Percentiles rank a stretch among this genome's conserved stretches.
These are phyloP conservation scores for Aotearoamyces nothofagi DNA, from an alignment of 2,329 filamentous ascomycete species.

Conservation along the genomic window DNA sequence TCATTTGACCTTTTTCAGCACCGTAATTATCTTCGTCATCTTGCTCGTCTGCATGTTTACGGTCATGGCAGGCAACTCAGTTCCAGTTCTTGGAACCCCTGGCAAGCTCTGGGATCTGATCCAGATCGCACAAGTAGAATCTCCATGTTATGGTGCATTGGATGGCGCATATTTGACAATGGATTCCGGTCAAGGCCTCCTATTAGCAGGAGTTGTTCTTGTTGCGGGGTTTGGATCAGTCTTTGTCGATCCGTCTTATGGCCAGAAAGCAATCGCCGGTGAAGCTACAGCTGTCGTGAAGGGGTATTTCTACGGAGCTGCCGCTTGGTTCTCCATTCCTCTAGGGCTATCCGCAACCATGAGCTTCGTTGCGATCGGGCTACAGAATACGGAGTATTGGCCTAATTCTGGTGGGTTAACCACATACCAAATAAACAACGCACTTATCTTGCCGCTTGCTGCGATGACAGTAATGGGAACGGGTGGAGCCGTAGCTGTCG, in stretches of 20 bases:
- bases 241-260: constrained; percentile 29
- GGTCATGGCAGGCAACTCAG: constrained; percentile 2
- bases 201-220: constrained; percentile 4
- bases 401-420: constrained; percentile 15
- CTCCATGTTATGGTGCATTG: constrained; percentile 1
- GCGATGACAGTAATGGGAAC: constrained; percentile 16
- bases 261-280: constrained; percentile 27
- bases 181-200: constrained; percentile 1
- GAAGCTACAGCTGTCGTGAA: constrained; percentile 22
- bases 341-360: constrained; percentile 29
- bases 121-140: not conserved
- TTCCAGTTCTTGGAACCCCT: constrained; percentile 3
- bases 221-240: constrained; percentile 10
- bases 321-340: constrained; percentile 32
- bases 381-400: constrained; percentile 26
- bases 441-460: constrained; percentile 14
- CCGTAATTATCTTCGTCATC: constrained; percentile 5
- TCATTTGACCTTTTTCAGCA: too few species aligned
- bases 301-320: constrained; percentile 24
- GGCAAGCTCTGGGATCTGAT: constrained; percentile 5
- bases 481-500: constrained; percentile 17
- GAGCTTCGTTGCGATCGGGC: constrained; percentile 27
- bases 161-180: constrained; percentile 6
- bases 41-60: constrained; percentile 5
- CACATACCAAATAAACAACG: constrained; percentile 8